These are phyloP conservation scores for Stachybotrys echinatus DNA, from an alignment of 2,329 filamentous ascomycete genomes.

Conservation along the genomic window DNA sequence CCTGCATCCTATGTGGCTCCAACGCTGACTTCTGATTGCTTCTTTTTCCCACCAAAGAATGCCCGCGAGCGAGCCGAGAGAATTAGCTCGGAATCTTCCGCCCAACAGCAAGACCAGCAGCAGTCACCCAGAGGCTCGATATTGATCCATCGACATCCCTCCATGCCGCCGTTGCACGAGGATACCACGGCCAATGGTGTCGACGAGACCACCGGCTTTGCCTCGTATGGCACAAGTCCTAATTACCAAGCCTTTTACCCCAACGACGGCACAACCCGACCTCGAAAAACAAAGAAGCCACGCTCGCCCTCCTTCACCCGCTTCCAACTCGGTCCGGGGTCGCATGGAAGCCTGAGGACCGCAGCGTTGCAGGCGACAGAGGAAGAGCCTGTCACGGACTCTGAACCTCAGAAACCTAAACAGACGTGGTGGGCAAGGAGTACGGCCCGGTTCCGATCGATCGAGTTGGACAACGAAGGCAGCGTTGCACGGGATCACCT, in stretches of 20 bases:
- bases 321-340: not conserved
- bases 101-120: not conserved
- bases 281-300: constrained; percentile 7
- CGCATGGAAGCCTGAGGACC: not conserved
- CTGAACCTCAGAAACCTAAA: constrained; percentile 1
- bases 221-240: constrained; percentile 25
- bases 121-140: not conserved
- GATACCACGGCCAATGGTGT: constrained; percentile 11
- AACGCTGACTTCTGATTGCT: not conserved
- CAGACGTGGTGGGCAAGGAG: constrained; percentile 46
- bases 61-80: constrained; percentile 37
- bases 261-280: constrained; percentile 8
- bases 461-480: constrained; percentile 82
- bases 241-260: constrained; percentile 34
- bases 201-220: constrained; percentile 38
- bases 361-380: constrained; percentile 2
- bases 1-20: not conserved
- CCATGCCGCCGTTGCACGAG: constrained; percentile 9
- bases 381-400: not conserved
- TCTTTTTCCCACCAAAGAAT: constrained; percentile 22
- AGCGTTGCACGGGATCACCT: constrained; percentile 79
- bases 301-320: not conserved
- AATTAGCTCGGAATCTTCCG: constrained; percentile 23
- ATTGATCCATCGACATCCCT: not conserved
- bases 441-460: constrained; percentile 45